phyloP scores from a whole-genome alignment of 768 basidiomycete species.

The Rhodosporidiobolus sp. region DNA sequence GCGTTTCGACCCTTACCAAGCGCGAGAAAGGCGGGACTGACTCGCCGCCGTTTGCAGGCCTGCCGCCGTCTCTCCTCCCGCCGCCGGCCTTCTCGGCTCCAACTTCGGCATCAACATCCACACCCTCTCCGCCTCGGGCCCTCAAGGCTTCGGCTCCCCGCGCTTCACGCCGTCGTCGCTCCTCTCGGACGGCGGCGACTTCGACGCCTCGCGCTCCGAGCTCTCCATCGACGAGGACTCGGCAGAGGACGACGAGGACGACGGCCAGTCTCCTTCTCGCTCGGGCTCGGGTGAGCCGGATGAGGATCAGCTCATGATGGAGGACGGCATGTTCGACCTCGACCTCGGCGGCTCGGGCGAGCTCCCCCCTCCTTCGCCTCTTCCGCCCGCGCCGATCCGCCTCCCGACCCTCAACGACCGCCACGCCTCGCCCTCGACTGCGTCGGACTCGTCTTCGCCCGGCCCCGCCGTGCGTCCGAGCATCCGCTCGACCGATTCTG shows the following conservation, averaged over 20 bases:
- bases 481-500: constrained; percentile 19
- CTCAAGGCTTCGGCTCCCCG: constrained; percentile 21
- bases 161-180: constrained; percentile 35
- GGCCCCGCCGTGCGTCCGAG: constrained; percentile 2
- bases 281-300: constrained; percentile 18
- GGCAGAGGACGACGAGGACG: constrained; percentile 30
- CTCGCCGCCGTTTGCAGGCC: constrained; percentile 20
- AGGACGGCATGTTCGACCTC: constrained; percentile 42
- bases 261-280: constrained; percentile 19
- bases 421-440: constrained; percentile 11
- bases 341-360: constrained; percentile 32
- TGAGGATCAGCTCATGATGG: constrained; percentile 31
- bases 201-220: constrained; percentile 26
- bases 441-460: constrained; percentile 9
- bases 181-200: constrained; percentile 28
- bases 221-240: constrained; percentile 30
- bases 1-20: not conserved
- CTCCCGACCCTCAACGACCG: not conserved
- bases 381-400: constrained; percentile 15
- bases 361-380: constrained; percentile 16
- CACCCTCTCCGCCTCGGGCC: constrained; percentile 30
- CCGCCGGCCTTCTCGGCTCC: constrained; percentile 44
- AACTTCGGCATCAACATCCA: constrained; percentile 42
- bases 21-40: not conserved
- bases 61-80: constrained; percentile 45